Base-by-base conservation (phyloP, 2,329 filamentous ascomycete genomes). In the Talaromyces pinophilus region DNA sequence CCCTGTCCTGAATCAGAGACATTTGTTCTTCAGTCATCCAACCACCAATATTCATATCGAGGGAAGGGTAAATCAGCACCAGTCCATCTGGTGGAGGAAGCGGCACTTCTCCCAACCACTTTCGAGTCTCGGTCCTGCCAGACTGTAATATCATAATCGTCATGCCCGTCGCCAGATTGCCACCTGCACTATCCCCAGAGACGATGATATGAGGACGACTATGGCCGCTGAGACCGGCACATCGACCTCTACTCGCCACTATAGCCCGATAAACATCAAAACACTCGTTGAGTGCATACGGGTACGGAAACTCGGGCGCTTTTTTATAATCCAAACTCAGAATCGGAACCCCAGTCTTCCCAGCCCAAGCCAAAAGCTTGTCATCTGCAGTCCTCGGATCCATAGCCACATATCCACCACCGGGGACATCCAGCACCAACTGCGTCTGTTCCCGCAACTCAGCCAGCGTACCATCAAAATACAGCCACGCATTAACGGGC, bases 21-120 rank as follows among this genome's bases (percentile, higher is more conserved):
- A 98, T 96, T 76, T 99, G 93, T 77, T 98, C 94, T 72, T 98
- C 94, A 0, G 92, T 93, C 93, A 99, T 98, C 95, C 95, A 99
- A 77, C 93, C 97, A 44, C 92, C 92, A 70, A 98, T 98, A 73
- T 96, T 97, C 91, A 98, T 93, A 73, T 98, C 95, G 67, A 99
- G 81, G 0, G 90, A 89, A 0, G 95, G 95, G 73, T 99, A 99
- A 67, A 96, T 88, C 59, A 97, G 84, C 0, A 98, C 84, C 7
- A 98, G 79, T 0, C 93, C 94, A 62, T 91, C 90, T 0, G 95
- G 95, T 0, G 86, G 76, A 0, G 93, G 90, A 5, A 97, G 82
- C 2, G 87, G 82, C 22, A 81, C 80, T 69, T 88, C 84, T 15
- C 83, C 84, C 65, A 84, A 80, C 77, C 84, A 87, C 59, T 84